These are phyloP conservation scores for Marasmius sp. DNA, from an alignment of 1,284 basidiomycete species.

Conservation along the genomic window DNA sequence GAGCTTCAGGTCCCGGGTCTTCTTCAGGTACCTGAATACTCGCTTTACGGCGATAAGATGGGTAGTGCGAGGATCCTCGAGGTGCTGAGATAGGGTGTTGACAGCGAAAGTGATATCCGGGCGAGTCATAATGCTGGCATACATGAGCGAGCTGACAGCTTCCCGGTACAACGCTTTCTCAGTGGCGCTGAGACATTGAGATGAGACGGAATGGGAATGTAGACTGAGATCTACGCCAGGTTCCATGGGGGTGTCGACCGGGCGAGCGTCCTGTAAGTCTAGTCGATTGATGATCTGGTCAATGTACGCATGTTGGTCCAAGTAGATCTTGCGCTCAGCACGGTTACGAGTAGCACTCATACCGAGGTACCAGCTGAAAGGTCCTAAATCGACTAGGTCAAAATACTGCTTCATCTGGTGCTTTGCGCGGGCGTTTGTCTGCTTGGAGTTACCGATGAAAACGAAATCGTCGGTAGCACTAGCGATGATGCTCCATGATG, in stretches of 20 bases:
- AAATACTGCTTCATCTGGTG: slow-evolving; percentile 22
- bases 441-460: slow-evolving; percentile 22
- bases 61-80: slow-evolving; percentile 12
- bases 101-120: slow-evolving; percentile 27
- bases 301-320: slow-evolving; percentile 27
- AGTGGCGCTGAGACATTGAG: slow-evolving; percentile 1
- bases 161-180: slow-evolving; percentile 18
- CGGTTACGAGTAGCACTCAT: slow-evolving; percentile 21
- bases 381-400: slow-evolving; percentile 26
- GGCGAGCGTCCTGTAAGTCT: slow-evolving; percentile 18
- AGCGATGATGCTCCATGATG: slow-evolving; percentile 25
- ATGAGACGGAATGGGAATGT: slow-evolving; percentile 18
- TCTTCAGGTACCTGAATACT: slow-evolving; percentile 28
- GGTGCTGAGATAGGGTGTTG: slow-evolving; percentile 18
- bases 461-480: slow-evolving; percentile 32
- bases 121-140: slow-evolving; percentile 21
- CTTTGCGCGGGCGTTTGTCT: slow-evolving; percentile 6
- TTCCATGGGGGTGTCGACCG: background rate
- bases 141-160: slow-evolving; percentile 27
- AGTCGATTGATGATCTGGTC: slow-evolving; percentile 21
- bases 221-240: background rate
- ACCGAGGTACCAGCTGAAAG: slow-evolving; percentile 29
- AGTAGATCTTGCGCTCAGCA: slow-evolving; percentile 17
- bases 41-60: slow-evolving; percentile 24
- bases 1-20: slow-evolving; percentile 20